Evolutionary conservation across 2,329 filamentous ascomycete species (phyloP), one percentile per base, ranked within the genome.

Genomic region (Aspergillus jensenii): DNA sequence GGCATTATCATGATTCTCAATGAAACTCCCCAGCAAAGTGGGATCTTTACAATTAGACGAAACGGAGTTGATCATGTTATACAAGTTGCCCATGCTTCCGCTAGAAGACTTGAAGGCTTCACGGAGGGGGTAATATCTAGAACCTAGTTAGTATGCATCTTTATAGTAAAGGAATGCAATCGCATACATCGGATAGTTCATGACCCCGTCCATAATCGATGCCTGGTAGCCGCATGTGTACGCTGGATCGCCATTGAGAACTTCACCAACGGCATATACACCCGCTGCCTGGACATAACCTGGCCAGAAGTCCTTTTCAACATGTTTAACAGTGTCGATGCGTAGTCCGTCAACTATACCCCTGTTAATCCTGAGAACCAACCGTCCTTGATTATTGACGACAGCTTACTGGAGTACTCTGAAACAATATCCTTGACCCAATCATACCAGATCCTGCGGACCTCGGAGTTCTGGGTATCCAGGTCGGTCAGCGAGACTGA

Each of bases 1-100:
- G 4, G 82, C 71, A 59, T 83, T 81, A 67, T 87, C 85, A 67
- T 87, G 85, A 67, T 87, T 87, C 65, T 87, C 85, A 11, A 83
- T 69, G 60, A 87, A 87, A 1, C 75, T 80, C 5, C 79, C 84
- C 6, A 85, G 72, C 6, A 80, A 72, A 1, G 78, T 75, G 0
- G 80, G 73, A 67, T 86, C 79, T 0, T 57, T 44, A 55, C 77
- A 81, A 17, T 61, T 59, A 0, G 64, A 66, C 19, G 69, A 66
- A 12, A 75, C 70, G 3, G 66, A 67, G 58, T 66, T 68, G 48
- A 76, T 71, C 67, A 71, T 74, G 46, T 69, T 64, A 44, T 69
- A 70, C 5, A 78, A 65, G 14, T 71, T 65, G 43, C 64, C 64
- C 8, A 76, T 74, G 33, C 71, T 74, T 9, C 74, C 74, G 15